Evolutionary conservation across 2,329 filamentous ascomycete species (phyloP).

Genomic region (Xylariaceae sp.): DNA sequence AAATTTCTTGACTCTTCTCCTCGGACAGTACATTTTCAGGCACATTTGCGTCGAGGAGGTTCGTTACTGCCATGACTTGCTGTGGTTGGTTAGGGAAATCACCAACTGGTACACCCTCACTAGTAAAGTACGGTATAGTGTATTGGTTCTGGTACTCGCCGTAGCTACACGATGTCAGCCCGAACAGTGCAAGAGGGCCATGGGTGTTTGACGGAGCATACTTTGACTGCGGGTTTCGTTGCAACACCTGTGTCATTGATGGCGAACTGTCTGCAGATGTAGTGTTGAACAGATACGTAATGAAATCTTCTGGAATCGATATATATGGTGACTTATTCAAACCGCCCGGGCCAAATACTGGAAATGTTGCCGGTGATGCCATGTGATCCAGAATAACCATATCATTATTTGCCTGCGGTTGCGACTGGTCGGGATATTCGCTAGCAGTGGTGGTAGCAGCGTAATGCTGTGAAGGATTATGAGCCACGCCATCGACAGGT

Average conservation of each 20-base stretch:
- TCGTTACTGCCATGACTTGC: constrained; percentile 87
- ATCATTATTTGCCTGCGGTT: constrained; percentile 42
- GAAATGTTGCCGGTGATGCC: constrained; percentile 64
- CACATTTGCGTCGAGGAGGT: constrained; percentile 72
- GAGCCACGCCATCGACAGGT: constrained; percentile 30
- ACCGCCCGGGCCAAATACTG: constrained; percentile 82
- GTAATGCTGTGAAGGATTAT: constrained; percentile 35
- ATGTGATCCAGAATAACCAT: constrained; percentile 61
- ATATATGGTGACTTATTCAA: constrained; percentile 78
- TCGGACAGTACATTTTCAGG: constrained; percentile 81
- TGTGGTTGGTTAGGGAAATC: constrained; percentile 58
- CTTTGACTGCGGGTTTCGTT: constrained; percentile 43
- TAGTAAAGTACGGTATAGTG: constrained; percentile 44
- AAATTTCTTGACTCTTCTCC: constrained; percentile 77
- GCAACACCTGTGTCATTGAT: constrained; percentile 46
- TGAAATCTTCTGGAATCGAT: constrained; percentile 81
- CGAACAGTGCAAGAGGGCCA: not conserved
- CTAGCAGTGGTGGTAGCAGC: constrained; percentile 32
- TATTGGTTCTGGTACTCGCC: constrained; percentile 48
- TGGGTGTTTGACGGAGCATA: constrained; percentile 27
- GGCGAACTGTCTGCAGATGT: constrained; percentile 50
- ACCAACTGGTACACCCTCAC: constrained; percentile 43
- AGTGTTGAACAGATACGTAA: constrained; percentile 78
- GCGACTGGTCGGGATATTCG: constrained; percentile 44
- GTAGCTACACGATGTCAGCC: constrained; percentile 38